These are phyloP conservation scores for Luzula sylvatica DNA, from an alignment of 176 grass and related monocot genomes.

Conservation along the genomic window DNA sequence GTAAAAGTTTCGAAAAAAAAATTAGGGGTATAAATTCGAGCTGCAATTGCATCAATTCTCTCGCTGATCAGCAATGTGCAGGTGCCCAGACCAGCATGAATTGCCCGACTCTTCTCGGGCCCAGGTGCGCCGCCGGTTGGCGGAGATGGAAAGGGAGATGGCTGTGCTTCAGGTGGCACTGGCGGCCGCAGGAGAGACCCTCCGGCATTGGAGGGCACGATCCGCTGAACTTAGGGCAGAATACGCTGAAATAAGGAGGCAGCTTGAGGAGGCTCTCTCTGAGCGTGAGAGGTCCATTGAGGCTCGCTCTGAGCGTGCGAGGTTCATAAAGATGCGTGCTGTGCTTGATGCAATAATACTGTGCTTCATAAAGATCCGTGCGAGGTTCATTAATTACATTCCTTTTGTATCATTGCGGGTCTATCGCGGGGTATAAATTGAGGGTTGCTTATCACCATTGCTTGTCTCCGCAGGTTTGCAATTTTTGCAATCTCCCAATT, in stretches of 20 bases:
- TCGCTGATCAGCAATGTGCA: background rate
- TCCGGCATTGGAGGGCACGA: background rate
- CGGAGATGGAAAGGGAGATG: background rate
- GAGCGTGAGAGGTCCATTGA: constrained; percentile 1
- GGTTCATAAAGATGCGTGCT: too few relatives aligned
- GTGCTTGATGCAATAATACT: too few relatives aligned
- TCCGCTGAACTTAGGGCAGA: background rate
- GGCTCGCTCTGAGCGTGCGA: too few relatives aligned
- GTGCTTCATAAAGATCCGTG: too few relatives aligned
- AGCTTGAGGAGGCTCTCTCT: background rate
- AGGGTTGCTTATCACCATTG: too few relatives aligned
- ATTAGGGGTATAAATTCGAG: too few relatives aligned
- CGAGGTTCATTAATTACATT: too few relatives aligned
- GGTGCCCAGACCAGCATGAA: background rate
- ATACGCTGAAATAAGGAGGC: background rate
- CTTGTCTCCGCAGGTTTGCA: too few relatives aligned
- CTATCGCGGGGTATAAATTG: too few relatives aligned
- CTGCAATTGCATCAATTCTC: background rate
- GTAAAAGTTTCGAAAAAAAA: too few relatives aligned
- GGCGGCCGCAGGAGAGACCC: background rate
- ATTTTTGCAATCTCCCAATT: too few relatives aligned
- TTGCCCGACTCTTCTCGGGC: background rate
- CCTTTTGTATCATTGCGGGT: too few relatives aligned
- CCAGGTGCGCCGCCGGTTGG: background rate
- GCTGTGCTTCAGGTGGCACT: background rate